Evolutionary conservation across 192 early-diverging fungal species (phyloP).

Genomic region (Backusella luteola): DNA sequence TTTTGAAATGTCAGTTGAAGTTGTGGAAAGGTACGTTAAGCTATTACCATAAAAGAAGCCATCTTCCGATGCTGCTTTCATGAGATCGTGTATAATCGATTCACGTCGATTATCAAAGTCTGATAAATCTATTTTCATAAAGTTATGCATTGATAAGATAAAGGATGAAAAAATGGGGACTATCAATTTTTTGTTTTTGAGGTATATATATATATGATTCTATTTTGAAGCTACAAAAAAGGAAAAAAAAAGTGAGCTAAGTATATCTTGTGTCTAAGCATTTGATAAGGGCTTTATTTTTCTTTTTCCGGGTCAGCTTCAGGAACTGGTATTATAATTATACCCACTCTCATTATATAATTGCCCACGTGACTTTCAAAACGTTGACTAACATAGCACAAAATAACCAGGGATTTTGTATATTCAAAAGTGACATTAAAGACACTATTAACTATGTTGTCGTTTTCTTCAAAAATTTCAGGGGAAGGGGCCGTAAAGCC

Average conservation of each 20-base stretch:
- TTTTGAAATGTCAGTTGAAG: not conserved
- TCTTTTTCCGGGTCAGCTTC: constrained; percentile 6
- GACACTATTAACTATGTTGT: not conserved
- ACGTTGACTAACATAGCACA: not conserved
- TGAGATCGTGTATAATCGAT: constrained; percentile 19
- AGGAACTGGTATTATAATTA: constrained; percentile 9
- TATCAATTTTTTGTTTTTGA: constrained; percentile 5
- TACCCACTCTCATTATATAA: not conserved
- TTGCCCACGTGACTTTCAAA: not conserved
- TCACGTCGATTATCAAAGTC: constrained; percentile 26
- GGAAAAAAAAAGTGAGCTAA: constrained; percentile 9
- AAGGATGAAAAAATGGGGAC: not conserved
- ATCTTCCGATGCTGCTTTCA: constrained; percentile 22
- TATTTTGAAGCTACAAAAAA: constrained; percentile 2
- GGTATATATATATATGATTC: constrained; percentile 5
- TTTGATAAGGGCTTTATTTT: constrained; percentile 1
- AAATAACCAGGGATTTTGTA: not conserved
- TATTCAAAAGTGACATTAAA: not conserved
- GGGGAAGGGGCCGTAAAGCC: not conserved
- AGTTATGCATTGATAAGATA: constrained; percentile 12
- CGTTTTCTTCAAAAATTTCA: not conserved
- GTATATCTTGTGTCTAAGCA: constrained; percentile 2
- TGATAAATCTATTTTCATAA: constrained; percentile 25
- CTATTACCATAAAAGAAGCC: constrained; percentile 34
- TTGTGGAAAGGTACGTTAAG: not conserved